These are phyloP conservation scores for Harringtonia aguacate DNA, from an alignment of 2,329 filamentous ascomycete genomes.

Conservation along the genomic window DNA sequence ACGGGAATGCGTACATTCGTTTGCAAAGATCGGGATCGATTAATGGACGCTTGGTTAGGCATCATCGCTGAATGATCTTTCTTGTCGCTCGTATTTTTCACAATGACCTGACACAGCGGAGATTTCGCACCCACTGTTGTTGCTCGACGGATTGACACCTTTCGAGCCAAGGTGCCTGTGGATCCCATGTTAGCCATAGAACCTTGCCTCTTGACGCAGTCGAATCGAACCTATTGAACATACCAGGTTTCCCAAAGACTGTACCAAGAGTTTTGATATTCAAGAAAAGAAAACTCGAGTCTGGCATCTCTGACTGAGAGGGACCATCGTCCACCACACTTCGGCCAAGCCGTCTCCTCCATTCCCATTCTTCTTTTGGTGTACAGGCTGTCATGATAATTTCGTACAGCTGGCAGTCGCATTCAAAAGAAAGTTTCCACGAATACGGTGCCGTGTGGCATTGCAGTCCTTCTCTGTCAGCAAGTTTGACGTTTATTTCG, in stretches of 20 bases:
- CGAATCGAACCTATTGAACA: too few relatives aligned
- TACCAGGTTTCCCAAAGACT: constrained; percentile 63
- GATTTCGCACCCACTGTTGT: constrained; percentile 62
- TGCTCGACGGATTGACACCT: constrained; percentile 69
- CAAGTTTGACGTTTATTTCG: neutral
- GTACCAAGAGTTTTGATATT: constrained; percentile 65
- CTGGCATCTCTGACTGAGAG: constrained; percentile 31
- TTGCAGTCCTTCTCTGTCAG: constrained; percentile 55
- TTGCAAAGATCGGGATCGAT: constrained; percentile 70
- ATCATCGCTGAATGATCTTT: constrained; percentile 38
- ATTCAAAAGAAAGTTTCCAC: constrained; percentile 85
- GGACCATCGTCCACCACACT: constrained; percentile 37
- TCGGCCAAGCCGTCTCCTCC: constrained; percentile 58
- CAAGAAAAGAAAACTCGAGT: constrained; percentile 55
- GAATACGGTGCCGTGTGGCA: constrained; percentile 79
- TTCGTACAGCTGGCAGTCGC: constrained; percentile 67
- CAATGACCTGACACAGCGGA: constrained; percentile 63
- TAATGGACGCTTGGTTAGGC: constrained; percentile 43
- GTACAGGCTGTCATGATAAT: constrained; percentile 81
- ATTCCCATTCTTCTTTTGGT: constrained; percentile 65
- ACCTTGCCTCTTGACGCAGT: too few relatives aligned
- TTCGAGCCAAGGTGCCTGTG: constrained; percentile 51
- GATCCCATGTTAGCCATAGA: too few relatives aligned
- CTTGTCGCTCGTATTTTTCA: constrained; percentile 71
- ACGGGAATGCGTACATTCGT: constrained; percentile 55